Evolutionary conservation across 306 rosid species (phyloP), one percentile per base, ranked within the genome.

Genomic region (Argentina anserina): DNA sequence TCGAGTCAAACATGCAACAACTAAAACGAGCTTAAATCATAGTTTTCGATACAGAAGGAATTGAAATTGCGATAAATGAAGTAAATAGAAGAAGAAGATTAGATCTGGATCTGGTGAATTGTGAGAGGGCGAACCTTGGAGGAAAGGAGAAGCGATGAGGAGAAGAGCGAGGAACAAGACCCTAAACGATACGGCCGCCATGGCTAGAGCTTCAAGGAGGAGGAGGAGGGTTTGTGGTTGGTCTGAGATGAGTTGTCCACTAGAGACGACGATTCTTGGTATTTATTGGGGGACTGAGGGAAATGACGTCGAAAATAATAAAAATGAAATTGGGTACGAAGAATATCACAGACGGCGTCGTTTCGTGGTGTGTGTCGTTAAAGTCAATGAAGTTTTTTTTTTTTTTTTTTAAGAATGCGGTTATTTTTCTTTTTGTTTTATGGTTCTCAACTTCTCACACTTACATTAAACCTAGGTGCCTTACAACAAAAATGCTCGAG

Each of bases 131-230:
- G 25, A 59, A 94, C 98, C 98, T 88, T 80, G 92, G 41, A 86
- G 39, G 34, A 89, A 76, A 47, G 98, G 95, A 9, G 95, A 86
- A 9, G 92, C 92, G 52, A 91, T 37, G 78, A 91, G 88, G 53
- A 94, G 81, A 46, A 94, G 65, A 70, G 89, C 87, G 63, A 94
- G 82, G 70, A 89, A 71, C 80, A 94, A 78, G 72, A 88, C 76
- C 83, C 82, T 81, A 43, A 87, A 21, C 23, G 18, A 49, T 55
- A 69, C 79, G 82, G 83, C 66, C 67, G 84, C 81, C 89, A 88
- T 79, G 68, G 77, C 82, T 86, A 65, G 62, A 87, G 72, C 88
- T 86, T 14, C 20, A 13, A 80, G 62, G 50, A 76, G n/a, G n/a
- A n/a, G n/a, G 58, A 28, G 12, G 12, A 29, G 43, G 1, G 15